These are phyloP conservation scores for Paraphaeosphaeria minitans DNA, from an alignment of 2,329 filamentous ascomycete genomes.

Conservation along the genomic window DNA sequence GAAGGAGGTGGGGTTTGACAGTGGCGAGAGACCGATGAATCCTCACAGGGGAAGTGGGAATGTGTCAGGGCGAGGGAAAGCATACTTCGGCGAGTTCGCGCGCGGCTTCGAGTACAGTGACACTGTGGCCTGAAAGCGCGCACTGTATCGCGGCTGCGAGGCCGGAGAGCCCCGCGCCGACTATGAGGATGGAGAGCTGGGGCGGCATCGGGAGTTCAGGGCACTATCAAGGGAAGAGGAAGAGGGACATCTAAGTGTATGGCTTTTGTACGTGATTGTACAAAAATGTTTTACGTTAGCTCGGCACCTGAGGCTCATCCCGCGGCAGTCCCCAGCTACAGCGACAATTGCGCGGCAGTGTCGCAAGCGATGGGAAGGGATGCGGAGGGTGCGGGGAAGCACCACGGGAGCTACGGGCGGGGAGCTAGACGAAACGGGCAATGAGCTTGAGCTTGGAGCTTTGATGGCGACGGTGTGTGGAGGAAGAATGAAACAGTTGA, in stretches of 20 bases:
- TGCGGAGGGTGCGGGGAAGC: neutral
- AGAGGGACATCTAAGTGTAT: too few species aligned
- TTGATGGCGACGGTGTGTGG: neutral
- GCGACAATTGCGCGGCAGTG: neutral
- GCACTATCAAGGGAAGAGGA: too few species aligned
- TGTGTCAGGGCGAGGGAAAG: neutral
- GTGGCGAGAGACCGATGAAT: too few species aligned
- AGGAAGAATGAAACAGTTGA: neutral
- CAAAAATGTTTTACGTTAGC: neutral
- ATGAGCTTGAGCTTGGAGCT: slow-evolving; percentile 11
- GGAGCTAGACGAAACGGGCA: slow-evolving; percentile 11
- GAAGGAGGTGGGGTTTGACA: too few species aligned
- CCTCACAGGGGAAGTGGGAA: too few species aligned
- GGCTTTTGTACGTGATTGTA: neutral
- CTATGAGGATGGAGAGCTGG: slow-evolving; percentile 36
- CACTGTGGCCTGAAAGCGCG: slow-evolving; percentile 45
- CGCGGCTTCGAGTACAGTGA: slow-evolving; percentile 52
- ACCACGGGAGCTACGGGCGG: neutral
- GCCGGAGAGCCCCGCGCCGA: slow-evolving; percentile 53
- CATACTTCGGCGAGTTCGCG: slow-evolving; percentile 50
- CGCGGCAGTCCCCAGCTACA: neutral
- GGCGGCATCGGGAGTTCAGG: too few species aligned
- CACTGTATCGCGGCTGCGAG: slow-evolving; percentile 45
- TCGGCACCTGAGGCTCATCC: neutral
- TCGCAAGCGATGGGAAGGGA: neutral